Evolutionary conservation across 1,284 basidiomycete genomes (phyloP).

Genomic region (Microbotryomycetes sp.): DNA sequence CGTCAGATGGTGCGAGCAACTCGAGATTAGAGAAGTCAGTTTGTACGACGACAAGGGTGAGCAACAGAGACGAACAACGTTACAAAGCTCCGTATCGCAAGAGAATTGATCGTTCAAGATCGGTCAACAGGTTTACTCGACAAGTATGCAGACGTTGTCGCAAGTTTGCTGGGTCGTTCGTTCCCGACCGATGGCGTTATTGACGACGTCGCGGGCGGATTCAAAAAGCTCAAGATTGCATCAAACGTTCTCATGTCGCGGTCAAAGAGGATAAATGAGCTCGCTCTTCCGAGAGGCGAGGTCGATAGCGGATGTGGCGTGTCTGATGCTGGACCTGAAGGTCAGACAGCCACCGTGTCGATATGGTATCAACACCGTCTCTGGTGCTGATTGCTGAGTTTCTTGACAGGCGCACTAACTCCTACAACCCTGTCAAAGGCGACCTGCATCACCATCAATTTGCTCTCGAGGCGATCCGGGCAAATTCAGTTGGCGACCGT

Average conservation of each 20-base stretch:
- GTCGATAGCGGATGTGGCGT: conserved; percentile 7
- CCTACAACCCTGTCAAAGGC: not conserved
- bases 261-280: conserved; percentile 2
- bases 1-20: conserved; percentile 12
- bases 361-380: too few species aligned
- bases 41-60: conserved; percentile 30
- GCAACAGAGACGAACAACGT: too few species aligned
- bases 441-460: not conserved
- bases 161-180: not conserved
- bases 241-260: conserved; percentile 3
- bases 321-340: not conserved
- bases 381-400: too few species aligned
- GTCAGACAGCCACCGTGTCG: too few species aligned
- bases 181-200: not conserved
- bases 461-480: conserved; percentile 19
- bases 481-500: conserved; percentile 12
- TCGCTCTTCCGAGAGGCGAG: not conserved
- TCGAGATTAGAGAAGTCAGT: conserved; percentile 15
- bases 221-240: not conserved
- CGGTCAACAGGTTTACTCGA: not conserved
- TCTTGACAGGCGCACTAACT: not conserved
- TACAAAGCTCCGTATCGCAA: too few species aligned
- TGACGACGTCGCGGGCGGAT: not conserved
- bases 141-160: not conserved
- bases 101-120: too few species aligned